Base-by-base conservation (phyloP, 2,329 filamentous ascomycete species). In the Cladophialophora exuberans region DNA sequence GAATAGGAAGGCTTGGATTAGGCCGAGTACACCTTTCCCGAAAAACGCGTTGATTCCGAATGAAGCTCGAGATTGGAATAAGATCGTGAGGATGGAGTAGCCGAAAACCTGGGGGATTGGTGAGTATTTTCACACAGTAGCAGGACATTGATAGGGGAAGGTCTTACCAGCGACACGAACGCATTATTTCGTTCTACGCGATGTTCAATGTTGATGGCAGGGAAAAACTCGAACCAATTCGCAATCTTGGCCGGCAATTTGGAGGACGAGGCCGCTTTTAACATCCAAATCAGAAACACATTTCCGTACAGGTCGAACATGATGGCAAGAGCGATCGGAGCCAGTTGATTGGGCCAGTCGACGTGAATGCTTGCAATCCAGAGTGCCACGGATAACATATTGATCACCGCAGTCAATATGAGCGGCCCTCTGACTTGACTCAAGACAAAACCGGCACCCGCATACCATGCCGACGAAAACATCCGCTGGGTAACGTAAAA, bases 121-220 rank as follows among this genome's bases (percentile, higher is more conserved):
- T 39, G 9, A 39, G 22, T 39, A n/a, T 42, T n/a, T 23, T 18
- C 13, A 3, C 22, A 2, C 20, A 26, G 2, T n/a, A 9, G 26
- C 10, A 7, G 15, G 22, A 26, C 13, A 6, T 31, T 13, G 13
- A 13, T 13, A 7, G 39, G 2, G 22, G 22, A 9, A n/a, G n/a
- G 18, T 6, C 42, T 30, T 41, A 59, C 83, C 2, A 87, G 72
- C 0, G 83, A 81, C 0, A 86, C 81, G 63, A 87, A 87, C 0
- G 83, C 83, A 53, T 82, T 82, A 25, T 81, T 86, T 5, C 84
- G 73, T 67, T 86, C 84, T 3, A 83, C 82, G 51, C 82, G 79
- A 67, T 87, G 84, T 68, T 87, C 84, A 59, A 87, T 87, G 61
- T 85, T 87, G 42, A 82, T 72, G 0, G 81, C 83, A 2, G 83